Evolutionary conservation across 768 basidiomycete genomes (phyloP).

Genomic region (Clavulina sp.): DNA sequence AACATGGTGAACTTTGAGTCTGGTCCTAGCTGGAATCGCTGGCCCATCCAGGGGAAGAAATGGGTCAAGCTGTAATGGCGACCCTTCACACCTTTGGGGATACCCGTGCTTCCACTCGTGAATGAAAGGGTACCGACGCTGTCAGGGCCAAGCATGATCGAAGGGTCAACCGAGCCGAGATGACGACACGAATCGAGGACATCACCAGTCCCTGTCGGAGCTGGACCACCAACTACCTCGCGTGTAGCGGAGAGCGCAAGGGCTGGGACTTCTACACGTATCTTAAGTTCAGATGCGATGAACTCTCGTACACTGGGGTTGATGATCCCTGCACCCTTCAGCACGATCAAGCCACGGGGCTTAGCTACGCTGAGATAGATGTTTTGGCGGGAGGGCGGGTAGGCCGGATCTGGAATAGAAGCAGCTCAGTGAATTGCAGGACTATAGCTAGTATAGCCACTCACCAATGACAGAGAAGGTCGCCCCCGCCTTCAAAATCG

Average conservation of each 20-base stretch:
- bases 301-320: constrained; percentile 69
- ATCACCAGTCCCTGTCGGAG: constrained; percentile 28
- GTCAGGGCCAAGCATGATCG: constrained; percentile 82
- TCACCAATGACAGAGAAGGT: constrained; percentile 93
- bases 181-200: constrained; percentile 33
- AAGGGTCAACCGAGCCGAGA: constrained; percentile 55
- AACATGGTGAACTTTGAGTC: constrained; percentile 91
- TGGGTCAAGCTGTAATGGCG: constrained; percentile 93
- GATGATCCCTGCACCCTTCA: constrained; percentile 78
- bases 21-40: constrained; percentile 57
- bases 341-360: constrained; percentile 77
- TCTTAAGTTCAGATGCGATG: constrained; percentile 55
- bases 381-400: constrained; percentile 82
- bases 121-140: constrained; percentile 88
- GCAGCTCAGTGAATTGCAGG: background rate
- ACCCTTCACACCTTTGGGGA: constrained; percentile 94
- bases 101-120: constrained; percentile 93
- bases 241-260: constrained; percentile 56
- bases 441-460: constrained; percentile 13
- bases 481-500: constrained; percentile 85
- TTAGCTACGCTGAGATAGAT: constrained; percentile 86
- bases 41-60: constrained; percentile 99
- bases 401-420: constrained; percentile 64
- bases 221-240: constrained; percentile 43
- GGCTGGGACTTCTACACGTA: constrained; percentile 82